Base-by-base conservation (phyloP, 345 rosid species). In the Cardamine resedifolia region DNA sequence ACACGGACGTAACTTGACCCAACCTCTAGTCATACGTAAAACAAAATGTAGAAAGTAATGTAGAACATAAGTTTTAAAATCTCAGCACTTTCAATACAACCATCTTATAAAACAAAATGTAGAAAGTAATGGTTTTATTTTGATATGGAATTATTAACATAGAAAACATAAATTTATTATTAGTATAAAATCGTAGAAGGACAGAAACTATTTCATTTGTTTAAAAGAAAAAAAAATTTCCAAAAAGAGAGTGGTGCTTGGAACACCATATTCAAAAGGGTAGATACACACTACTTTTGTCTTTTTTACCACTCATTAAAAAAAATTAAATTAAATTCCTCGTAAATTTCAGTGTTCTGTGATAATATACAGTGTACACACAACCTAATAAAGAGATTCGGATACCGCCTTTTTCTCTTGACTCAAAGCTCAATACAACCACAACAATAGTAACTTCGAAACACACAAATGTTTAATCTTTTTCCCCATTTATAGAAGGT, bases 311-410 rank as follows among this genome's bases (percentile, higher is more conserved):
- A 47, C 39, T 33, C 20, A 19, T 12, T 56, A 34, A 1, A 4
- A 10, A 6, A 9, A 31, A 18, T 3, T 45, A 5, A 18, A 31
- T 41, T 3, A 4, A 9, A 26, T 24, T 27, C 57, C 12, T 48
- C 20, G 43, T 66, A 28, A 58, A 66, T 27, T 38, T 58, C 16
- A 39, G 68, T 58, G 66, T 74, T 66, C 2, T 41, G 34, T 48
- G 65, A 44, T 64, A 19, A 33, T 55, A 44, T 15, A 27, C 77
- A 64, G 49, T 47, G 59, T 7, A 74, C 33, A 70, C 66, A 58
- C 47, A 49, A n/a, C 72, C 72, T 31, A 56, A 50, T 15, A 68
- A 61, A 75, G 70, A 75, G 65, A 75, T 75, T 68, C 51, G 20
- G 73, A 31, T 64, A 76, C 41, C 1, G n/a, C 51, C 64, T 24